phyloP scores from a whole-genome alignment of 2,329 filamentous ascomycete species.

The Xylariales sp. region DNA sequence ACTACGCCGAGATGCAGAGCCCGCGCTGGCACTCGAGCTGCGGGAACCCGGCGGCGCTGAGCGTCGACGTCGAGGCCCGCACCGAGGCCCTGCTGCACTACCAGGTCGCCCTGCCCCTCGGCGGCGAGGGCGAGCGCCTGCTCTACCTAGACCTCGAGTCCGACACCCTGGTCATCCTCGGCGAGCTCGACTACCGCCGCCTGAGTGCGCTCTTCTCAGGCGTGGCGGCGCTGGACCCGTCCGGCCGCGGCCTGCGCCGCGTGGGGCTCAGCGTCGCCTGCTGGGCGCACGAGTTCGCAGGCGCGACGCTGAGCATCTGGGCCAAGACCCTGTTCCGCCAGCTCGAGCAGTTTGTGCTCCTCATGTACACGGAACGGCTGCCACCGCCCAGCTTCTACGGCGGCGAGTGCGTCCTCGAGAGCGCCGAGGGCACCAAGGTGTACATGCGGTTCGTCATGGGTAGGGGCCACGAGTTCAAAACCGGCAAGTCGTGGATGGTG shows the following conservation, averaged over 20 bases:
- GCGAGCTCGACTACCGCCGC: slow-evolving; percentile 18
- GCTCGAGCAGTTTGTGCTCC: slow-evolving; percentile 24
- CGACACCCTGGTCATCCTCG: slow-evolving; percentile 28
- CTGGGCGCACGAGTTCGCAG: slow-evolving; percentile 18
- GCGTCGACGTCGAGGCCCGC: slow-evolving; percentile 27
- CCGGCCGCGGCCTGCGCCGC: slow-evolving; percentile 13
- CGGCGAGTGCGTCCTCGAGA: slow-evolving; percentile 19
- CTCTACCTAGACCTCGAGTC: slow-evolving; percentile 24
- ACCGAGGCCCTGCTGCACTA: slow-evolving; percentile 25
- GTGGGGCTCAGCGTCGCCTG: slow-evolving; percentile 21
- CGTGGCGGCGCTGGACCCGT: slow-evolving; percentile 17
- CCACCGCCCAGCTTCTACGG: slow-evolving; percentile 21
- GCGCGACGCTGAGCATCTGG: slow-evolving; percentile 18
- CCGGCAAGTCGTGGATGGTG: slow-evolving; percentile 15
- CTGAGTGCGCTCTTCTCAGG: slow-evolving; percentile 15
- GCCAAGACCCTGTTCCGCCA: slow-evolving; percentile 15
- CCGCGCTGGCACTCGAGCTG: slow-evolving; percentile 25
- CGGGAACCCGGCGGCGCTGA: slow-evolving; percentile 26
- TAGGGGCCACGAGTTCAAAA: slow-evolving; percentile 16
- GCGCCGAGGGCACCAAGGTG: slow-evolving; percentile 12
- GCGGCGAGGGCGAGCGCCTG: slow-evolving; percentile 12
- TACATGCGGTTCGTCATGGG: slow-evolving; percentile 19
- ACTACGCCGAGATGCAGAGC: slow-evolving; percentile 20
- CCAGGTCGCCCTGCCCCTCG: slow-evolving; percentile 20
- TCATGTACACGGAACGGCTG: slow-evolving; percentile 21